Evolutionary conservation across 116 monocot species (phyloP).

Genomic region (Trichopus zeylanicus): DNA sequence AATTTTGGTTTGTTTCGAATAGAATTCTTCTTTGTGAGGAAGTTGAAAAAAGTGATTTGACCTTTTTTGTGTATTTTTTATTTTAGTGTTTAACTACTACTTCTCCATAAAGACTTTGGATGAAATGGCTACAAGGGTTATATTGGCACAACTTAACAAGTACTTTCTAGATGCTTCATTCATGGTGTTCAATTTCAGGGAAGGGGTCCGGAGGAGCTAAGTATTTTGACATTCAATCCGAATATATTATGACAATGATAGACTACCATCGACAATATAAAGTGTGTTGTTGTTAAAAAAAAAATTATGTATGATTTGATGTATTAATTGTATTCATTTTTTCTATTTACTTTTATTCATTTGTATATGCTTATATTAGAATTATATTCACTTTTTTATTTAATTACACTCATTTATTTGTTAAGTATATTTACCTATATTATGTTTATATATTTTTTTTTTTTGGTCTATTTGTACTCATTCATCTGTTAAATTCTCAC

Average conservation of each 20-base stretch:
- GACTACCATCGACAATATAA: slow-evolving; percentile 68
- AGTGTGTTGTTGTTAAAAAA: no score
- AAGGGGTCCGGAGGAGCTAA: slow-evolving; percentile 38
- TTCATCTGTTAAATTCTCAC: no score
- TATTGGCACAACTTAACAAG: slow-evolving; percentile 58
- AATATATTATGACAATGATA: slow-evolving; percentile 54
- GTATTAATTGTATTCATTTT: no score
- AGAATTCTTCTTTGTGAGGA: neutral
- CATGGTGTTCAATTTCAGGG: slow-evolving; percentile 74
- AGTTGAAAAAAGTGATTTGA: neutral
- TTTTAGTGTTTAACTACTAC: slow-evolving; percentile 79
- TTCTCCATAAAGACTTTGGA: slow-evolving; percentile 61
- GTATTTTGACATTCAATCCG: slow-evolving; percentile 46
- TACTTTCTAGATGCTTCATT: slow-evolving; percentile 62
- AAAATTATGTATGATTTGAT: no score
- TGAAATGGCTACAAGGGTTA: slow-evolving; percentile 60
- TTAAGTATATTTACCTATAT: no score
- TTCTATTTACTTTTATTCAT: no score
- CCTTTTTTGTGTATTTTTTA: slow-evolving; percentile 43
- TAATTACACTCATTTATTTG: no score
- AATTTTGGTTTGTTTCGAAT: neutral
- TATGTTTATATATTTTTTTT: no score
- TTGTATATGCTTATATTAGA: no score
- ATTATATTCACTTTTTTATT: no score
- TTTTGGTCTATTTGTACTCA: no score